phyloP scores from a whole-genome alignment of 495 filamentous ascomycete species.

The Talaromyces proteolyticus region DNA sequence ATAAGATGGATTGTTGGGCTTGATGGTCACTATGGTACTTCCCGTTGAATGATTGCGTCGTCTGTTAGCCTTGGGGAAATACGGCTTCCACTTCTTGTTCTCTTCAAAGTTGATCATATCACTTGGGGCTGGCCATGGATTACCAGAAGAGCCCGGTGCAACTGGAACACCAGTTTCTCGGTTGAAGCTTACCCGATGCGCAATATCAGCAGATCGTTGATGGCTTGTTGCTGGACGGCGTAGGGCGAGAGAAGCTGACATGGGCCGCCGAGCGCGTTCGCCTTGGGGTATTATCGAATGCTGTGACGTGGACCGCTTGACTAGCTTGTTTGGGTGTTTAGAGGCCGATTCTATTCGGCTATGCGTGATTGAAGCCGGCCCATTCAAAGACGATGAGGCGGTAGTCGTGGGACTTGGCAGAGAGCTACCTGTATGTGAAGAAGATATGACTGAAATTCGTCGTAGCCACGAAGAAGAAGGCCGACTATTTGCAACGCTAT shows the following conservation, averaged over 20 bases:
- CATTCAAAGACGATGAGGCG: constrained; percentile 61
- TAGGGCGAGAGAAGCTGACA: constrained; percentile 50
- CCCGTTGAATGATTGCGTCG: constrained; percentile 2
- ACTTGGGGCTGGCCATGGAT: background rate
- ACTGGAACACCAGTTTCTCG: background rate
- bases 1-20: constrained; percentile 18
- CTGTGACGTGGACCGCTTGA: constrained; percentile 73
- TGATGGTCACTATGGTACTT: constrained; percentile 11
- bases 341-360: constrained; percentile 26
- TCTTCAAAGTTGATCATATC: background rate
- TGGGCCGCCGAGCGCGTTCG: constrained; percentile 29
- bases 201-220: constrained; percentile 68
- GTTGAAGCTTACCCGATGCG: background rate
- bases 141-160: background rate
- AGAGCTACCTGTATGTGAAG: constrained; percentile 66
- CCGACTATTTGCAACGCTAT: constrained; percentile 22
- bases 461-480: constrained; percentile 68
- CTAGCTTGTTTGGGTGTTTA: constrained; percentile 72
- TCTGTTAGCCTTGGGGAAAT: constrained; percentile 30
- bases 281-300: constrained; percentile 32
- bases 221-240: constrained; percentile 82
- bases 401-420: constrained; percentile 61
- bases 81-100: constrained; percentile 34
- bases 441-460: constrained; percentile 60
- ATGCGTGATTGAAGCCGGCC: constrained; percentile 62